phyloP scores from a whole-genome alignment of 768 basidiomycete species.

The Phlebiopsis flavidoalba region DNA sequence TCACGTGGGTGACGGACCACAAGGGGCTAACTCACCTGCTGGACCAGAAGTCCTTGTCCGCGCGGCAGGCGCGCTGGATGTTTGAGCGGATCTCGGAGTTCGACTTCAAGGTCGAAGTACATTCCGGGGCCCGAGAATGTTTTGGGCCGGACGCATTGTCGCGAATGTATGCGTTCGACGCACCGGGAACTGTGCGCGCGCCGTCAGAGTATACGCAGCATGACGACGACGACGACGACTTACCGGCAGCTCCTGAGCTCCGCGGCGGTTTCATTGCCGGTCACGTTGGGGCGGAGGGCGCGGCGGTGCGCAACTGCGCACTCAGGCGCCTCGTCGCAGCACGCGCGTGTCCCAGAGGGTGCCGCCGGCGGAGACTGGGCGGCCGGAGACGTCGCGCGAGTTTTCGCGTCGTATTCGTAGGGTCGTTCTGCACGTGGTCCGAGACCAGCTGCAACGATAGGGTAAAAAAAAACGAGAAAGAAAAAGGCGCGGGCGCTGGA shows the following conservation, averaged over 20 bases:
- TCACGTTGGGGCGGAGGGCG: constrained; percentile 11
- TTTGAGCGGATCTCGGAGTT: constrained; percentile 23
- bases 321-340: not conserved
- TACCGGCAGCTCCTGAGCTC: not conserved
- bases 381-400: constrained; percentile 23
- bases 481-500: too few relatives aligned
- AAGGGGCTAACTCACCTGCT: constrained; percentile 19
- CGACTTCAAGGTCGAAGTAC: constrained; percentile 27
- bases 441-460: too few relatives aligned
- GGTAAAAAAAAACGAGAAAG: too few relatives aligned
- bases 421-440: constrained; percentile 12
- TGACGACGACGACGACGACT: constrained; percentile 10
- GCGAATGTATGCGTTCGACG: constrained; percentile 19
- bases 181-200: constrained; percentile 17
- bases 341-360: not conserved
- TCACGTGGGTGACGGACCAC: constrained; percentile 26
- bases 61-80: constrained; percentile 25
- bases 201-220: constrained; percentile 15
- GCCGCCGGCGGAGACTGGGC: constrained; percentile 20
- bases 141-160: constrained; percentile 23
- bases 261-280: constrained; percentile 10
- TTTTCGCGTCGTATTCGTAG: constrained; percentile 21
- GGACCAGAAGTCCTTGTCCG: constrained; percentile 21
- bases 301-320: not conserved
- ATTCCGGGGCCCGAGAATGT: constrained; percentile 24